Evolutionary conservation across 2,329 filamentous ascomycete genomes (phyloP).

Genomic region (Periglandula ipomoeae): DNA sequence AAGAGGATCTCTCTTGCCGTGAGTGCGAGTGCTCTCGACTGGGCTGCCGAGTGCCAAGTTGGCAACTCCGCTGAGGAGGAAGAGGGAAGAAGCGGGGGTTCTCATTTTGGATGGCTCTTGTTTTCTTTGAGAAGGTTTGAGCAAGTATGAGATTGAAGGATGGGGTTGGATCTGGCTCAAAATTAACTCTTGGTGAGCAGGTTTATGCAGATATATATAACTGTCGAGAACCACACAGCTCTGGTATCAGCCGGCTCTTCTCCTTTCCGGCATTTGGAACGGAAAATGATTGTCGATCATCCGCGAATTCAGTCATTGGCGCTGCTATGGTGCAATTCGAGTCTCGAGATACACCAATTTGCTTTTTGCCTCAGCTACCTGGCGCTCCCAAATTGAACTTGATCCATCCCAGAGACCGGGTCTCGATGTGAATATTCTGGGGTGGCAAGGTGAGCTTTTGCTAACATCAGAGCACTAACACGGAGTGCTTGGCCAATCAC

Average conservation of each 20-base stretch:
- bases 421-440: background rate
- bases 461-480: background rate
- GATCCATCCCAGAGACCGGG: background rate
- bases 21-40: conserved; percentile 1
- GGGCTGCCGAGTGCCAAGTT: background rate
- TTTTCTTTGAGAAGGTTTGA: conserved; percentile 3
- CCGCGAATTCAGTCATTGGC: background rate
- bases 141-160: background rate
- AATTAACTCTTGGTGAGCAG: background rate
- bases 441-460: background rate
- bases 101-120: background rate
- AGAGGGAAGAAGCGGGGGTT: background rate
- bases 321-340: conserved; percentile 1
- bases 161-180: background rate
- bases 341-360: background rate
- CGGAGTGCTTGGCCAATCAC: background rate
- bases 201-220: conserved; percentile 2
- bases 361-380: background rate
- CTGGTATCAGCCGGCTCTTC: background rate
- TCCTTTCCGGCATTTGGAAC: background rate
- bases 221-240: background rate
- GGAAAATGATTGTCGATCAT: background rate
- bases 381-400: background rate
- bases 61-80: background rate
- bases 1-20: conserved; percentile 4